These are phyloP conservation scores for Alloteropsis semialata DNA, from an alignment of 176 grass and related monocot species.

Conservation along the genomic window DNA sequence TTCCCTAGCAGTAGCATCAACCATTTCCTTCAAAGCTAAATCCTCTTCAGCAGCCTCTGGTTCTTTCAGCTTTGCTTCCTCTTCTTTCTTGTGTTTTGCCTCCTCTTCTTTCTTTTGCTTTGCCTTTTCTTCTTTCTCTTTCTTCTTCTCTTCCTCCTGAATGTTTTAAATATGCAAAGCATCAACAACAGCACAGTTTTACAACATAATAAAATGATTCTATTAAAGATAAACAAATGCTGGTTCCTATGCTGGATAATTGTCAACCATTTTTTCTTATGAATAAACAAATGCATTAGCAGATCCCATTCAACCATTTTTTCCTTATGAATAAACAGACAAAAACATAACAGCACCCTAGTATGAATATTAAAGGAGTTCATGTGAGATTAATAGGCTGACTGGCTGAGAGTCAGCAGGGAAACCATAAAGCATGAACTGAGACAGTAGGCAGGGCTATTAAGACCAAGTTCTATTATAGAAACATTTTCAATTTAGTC, in stretches of 20 bases:
- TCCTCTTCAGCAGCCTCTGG: conserved; percentile 54
- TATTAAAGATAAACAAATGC: neutral
- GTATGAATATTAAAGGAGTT: neutral
- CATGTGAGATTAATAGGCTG: neutral
- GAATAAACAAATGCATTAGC: neutral
- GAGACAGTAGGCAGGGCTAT: neutral
- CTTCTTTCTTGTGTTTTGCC: conserved; percentile 48
- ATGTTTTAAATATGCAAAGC: conserved; percentile 17
- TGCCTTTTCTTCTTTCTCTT: conserved; percentile 77
- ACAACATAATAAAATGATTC: conserved; percentile 17
- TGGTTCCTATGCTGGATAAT: neutral
- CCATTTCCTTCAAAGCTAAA: conserved; percentile 97
- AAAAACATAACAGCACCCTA: neutral
- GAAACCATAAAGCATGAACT: neutral
- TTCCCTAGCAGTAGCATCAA: conserved; percentile 76
- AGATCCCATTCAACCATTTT: neutral
- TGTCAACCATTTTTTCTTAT: neutral
- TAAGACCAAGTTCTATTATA: neutral
- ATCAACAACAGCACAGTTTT: conserved; percentile 13
- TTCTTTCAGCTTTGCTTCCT: conserved; percentile 52
- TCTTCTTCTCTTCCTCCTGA: conserved; percentile 86
- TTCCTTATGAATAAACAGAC: neutral
- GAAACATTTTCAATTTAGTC: neutral
- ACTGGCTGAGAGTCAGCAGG: too few species aligned
- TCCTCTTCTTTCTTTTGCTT: conserved; percentile 77